Conservation (phyloP, 441 rosid species). For the Populus hybrid region DNA sequence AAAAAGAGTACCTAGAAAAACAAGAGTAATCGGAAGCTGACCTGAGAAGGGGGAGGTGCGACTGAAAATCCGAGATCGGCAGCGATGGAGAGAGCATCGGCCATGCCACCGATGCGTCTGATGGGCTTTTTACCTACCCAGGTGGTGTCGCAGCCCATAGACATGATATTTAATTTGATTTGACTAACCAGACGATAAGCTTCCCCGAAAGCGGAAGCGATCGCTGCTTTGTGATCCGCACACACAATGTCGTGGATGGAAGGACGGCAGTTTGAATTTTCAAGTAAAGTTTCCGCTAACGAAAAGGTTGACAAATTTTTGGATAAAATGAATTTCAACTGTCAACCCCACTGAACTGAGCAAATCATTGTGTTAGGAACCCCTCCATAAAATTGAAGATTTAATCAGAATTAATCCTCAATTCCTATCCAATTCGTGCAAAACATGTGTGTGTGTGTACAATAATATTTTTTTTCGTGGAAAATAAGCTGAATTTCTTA, state of each 20-base stretch:
- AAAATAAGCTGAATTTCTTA: not conserved
- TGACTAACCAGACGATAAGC: not conserved
- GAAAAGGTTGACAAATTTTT: not conserved
- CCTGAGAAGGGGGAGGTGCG: slow-evolving; percentile 74
- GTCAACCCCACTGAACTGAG: not conserved
- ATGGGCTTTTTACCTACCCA: slow-evolving; percentile 93
- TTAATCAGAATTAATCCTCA: not conserved
- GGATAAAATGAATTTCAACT: not conserved
- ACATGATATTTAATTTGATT: slow-evolving; percentile 30
- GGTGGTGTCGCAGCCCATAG: slow-evolving; percentile 72
- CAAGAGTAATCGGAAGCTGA: not conserved
- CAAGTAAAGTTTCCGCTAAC: not conserved
- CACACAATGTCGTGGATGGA: not conserved
- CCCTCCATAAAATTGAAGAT: not conserved
- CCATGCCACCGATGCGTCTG: slow-evolving; percentile 90
- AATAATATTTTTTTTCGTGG: not conserved
- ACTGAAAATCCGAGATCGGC: slow-evolving; percentile 92
- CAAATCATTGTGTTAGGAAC: not conserved
- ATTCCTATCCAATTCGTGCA: not conserved
- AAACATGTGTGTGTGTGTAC: not conserved
- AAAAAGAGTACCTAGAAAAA: not conserved
- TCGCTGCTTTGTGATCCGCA: not conserved
- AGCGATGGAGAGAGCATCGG: slow-evolving; percentile 95
- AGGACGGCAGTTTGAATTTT: not conserved
- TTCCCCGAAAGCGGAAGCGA: not conserved